phyloP scores from a whole-genome alignment of 2,329 filamentous ascomycete species.

The Aspergillus sp. region DNA sequence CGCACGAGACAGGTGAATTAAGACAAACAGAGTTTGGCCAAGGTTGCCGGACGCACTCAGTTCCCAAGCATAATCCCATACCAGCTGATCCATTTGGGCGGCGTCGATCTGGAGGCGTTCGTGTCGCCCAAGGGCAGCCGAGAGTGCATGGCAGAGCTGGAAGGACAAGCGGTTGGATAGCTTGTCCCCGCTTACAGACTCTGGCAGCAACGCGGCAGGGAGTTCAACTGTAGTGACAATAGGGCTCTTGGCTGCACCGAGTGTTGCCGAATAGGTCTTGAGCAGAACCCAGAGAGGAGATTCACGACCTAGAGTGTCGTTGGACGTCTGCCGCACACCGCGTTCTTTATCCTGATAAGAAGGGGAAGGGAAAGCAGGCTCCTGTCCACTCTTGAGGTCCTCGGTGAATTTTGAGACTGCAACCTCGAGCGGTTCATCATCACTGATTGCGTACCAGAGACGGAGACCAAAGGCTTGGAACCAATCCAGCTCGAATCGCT shows the following conservation, averaged over 20 bases:
- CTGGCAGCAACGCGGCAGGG: conserved; percentile 74
- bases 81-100: conserved; percentile 68
- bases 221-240: conserved; percentile 51
- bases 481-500: conserved; percentile 88
- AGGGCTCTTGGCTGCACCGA: conserved; percentile 32
- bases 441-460: conserved; percentile 80
- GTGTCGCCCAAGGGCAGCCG: conserved; percentile 50
- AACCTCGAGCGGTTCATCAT: conserved; percentile 69
- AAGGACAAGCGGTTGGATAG: conserved; percentile 79
- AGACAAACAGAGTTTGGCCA: conserved; percentile 74
- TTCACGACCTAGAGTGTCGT: conserved; percentile 59
- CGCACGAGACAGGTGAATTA: conserved; percentile 72
- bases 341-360: conserved; percentile 69
- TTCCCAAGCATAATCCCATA: conserved; percentile 63
- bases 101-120: conserved; percentile 57
- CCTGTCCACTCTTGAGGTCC: conserved; percentile 72
- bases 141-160: conserved; percentile 76
- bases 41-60: conserved; percentile 64
- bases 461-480: conserved; percentile 89
- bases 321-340: conserved; percentile 64
- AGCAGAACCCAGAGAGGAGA: conserved; percentile 88
- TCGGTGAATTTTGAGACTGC: conserved; percentile 75
- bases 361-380: conserved; percentile 71
- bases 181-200: conserved; percentile 75
- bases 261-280: conserved; percentile 69